Conservation (phyloP, 306 rosid species). For the Fragaria ananassa region DNA sequence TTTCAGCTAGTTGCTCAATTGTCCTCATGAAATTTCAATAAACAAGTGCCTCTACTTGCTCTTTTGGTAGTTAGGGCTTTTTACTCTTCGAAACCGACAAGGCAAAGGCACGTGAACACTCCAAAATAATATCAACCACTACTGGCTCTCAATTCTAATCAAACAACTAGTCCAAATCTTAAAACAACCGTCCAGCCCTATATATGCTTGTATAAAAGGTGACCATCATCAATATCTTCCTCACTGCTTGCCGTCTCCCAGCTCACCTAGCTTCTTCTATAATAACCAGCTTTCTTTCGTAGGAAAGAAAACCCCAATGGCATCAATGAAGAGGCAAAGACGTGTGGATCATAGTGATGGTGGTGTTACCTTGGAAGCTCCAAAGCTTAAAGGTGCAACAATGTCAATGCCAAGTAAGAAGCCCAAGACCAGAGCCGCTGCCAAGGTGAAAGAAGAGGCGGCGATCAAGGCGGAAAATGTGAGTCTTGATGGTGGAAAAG, state of each 20-base stretch:
- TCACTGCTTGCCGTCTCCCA: constrained; percentile 17
- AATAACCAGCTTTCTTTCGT: neutral
- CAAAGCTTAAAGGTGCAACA: constrained; percentile 34
- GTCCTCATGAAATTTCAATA: neutral
- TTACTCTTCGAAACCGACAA: neutral
- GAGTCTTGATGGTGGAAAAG: constrained; percentile 8
- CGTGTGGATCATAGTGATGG: constrained; percentile 19
- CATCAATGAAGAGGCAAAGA: constrained; percentile 52
- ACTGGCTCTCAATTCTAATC: neutral
- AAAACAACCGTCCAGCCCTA: neutral
- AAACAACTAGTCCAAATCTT: constrained; percentile 1
- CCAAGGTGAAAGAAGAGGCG: constrained; percentile 20
- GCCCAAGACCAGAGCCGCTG: constrained; percentile 30
- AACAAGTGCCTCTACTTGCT: neutral
- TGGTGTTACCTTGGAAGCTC: constrained; percentile 9
- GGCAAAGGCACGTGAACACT: constrained; percentile 22
- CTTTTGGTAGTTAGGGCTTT: neutral
- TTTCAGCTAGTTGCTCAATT: neutral
- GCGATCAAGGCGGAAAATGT: constrained; percentile 14
- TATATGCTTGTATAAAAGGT: neutral
- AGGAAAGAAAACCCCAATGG: neutral
- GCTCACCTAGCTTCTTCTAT: neutral
- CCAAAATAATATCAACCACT: neutral
- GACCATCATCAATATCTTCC: neutral
- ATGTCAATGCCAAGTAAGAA: constrained; percentile 35